Conservation (phyloP, 1,284 basidiomycete genomes). For the Macrocystidia cucumis region DNA sequence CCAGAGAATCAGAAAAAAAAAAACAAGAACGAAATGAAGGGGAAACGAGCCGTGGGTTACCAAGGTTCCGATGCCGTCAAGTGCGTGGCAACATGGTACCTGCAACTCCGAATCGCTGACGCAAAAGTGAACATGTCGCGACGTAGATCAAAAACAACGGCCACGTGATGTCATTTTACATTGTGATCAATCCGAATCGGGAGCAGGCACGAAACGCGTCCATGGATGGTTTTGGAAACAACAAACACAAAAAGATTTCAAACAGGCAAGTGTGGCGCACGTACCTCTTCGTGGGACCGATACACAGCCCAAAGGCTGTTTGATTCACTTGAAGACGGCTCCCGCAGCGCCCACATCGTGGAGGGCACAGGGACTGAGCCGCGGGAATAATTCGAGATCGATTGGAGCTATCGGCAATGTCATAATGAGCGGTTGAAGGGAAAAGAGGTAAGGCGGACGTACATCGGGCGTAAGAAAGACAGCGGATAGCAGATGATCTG, state of each 20-base stretch:
- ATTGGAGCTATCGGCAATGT: constrained; percentile 9
- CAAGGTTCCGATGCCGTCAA: too few relatives aligned
- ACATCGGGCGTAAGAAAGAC: constrained; percentile 28
- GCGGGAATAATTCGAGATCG: constrained; percentile 9
- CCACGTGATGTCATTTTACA: too few relatives aligned
- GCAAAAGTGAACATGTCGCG: too few relatives aligned
- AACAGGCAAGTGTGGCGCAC: too few relatives aligned
- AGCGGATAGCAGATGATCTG: constrained; percentile 28
- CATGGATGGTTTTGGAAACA: neutral
- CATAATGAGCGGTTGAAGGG: constrained; percentile 9
- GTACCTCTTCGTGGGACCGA: constrained; percentile 50
- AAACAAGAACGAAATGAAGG: constrained; percentile 9
- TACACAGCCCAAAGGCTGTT: constrained; percentile 48
- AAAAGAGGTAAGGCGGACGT: constrained; percentile 14
- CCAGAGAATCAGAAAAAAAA: constrained; percentile 13
- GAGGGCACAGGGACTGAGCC: constrained; percentile 20
- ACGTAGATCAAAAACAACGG: too few relatives aligned
- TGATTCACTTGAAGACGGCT: constrained; percentile 19
- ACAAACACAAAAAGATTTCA: too few relatives aligned
- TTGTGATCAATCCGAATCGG: too few relatives aligned
- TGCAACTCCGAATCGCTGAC: too few relatives aligned
- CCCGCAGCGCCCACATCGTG: constrained; percentile 39
- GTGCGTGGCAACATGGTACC: too few relatives aligned
- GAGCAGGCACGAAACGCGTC: constrained; percentile 1
- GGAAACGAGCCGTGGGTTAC: too few relatives aligned